Evolutionary conservation across 1,284 basidiomycete species (phyloP), one percentile per base, ranked within the genome.

Genomic region (Filobasidium uniguttulatum): DNA sequence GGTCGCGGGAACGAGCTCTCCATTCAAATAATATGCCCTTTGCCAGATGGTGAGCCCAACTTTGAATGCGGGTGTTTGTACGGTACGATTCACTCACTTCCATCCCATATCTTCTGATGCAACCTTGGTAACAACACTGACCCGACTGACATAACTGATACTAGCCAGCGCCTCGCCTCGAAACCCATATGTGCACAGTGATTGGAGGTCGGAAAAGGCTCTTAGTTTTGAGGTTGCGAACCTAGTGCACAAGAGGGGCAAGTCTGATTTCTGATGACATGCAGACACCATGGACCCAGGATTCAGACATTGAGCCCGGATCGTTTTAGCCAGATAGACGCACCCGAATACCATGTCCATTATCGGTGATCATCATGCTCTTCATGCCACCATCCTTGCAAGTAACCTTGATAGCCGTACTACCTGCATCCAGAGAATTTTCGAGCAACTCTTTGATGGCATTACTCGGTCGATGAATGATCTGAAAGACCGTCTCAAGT

Each of bases 381-480:
- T 94, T 98, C 72, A 98, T 72, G 0, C 94, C 94, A 1, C 94
- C 94, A 52, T 98, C 93, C 67, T 94, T 96, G 57, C 93, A 77
- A 0, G 82, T 85, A 48, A 98, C 74, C 43, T 82, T 81, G 61
- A 98, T 89, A 0, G 80, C 80, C 0, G 85, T 93, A 25, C 90
- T 75, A 1, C 86, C 84, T 0, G 94, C 94, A 70, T 98, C 94
- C 28, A 98, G 75, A 19, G 83, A 79, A 62, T 98, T 98, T 70
- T 99, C 94, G 20, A 98, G 73, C 1, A 98, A 75, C 68, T 98
- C 94, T 67, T 99, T 99, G 55, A 98, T 75, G 1, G 94, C 94
- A 57, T 93, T 97, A 8, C 87, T 80, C 0, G 94, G 94, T 28
- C 94, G 74, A 54, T 97, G 93, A 55, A 98, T 97, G 62, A 98